Evolutionary conservation across 345 rosid species (phyloP), one percentile per base, ranked within the genome.

Genomic region (Turnera subulata): DNA sequence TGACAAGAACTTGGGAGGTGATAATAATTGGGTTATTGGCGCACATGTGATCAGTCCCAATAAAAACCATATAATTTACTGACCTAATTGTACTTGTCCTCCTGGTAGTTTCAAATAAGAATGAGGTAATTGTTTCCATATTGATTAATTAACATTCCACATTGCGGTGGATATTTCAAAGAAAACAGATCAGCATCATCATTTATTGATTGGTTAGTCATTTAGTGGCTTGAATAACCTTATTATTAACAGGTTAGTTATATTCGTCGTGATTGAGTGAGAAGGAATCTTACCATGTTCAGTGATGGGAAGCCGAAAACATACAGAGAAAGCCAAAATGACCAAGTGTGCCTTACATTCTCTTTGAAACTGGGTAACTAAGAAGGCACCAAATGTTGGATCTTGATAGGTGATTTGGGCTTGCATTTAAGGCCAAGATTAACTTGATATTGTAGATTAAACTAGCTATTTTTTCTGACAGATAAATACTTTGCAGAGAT

Each of bases 231-330:
- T 20, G 15, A n/a, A n/a, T n/a, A n/a, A n/a, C n/a, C n/a, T n/a
- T n/a, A n/a, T n/a, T n/a, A n/a, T n/a, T 54, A 49, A 50, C 33
- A 50, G 66, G 66, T 72, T 59, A 63, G 74, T 67, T 74, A 58
- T 74, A 58, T 40, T 67, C 0, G 62, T 60, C 65, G 49, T 78
- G 76, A 80, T 82, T 74, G 72, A 78, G 72, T 56, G 32, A 45
- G 62, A 62, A 55, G 76, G 93, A 81, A 86, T 86, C 93, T 83
- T 81, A 62, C 76, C 93, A 86, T 76, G 87, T 86, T 86, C 66
- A 62, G 44, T 67, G 23, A 32, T 8, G 8, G 21, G 42, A 59
- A 48, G 44, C 42, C 35, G 62, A 29, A 29, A 29, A 42, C 46
- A 61, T 46, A 55, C 61, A 12, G 55, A 46, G 54, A 66, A 40